Evolutionary conservation across 139 green algal species (phyloP).

Genomic region (Chlorella sp.): DNA sequence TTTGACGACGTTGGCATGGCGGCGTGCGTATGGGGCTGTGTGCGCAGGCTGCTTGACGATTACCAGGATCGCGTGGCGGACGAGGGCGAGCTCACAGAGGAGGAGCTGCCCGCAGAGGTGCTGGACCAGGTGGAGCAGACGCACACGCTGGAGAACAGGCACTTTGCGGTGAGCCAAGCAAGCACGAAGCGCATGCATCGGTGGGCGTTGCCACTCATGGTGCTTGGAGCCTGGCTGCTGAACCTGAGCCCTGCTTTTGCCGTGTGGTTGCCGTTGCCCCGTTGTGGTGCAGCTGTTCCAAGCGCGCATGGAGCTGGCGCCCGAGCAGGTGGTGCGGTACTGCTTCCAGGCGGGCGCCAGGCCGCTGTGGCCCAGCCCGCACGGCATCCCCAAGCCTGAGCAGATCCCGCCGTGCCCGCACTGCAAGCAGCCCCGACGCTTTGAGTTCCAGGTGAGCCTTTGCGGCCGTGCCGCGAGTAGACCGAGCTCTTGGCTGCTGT

Average conservation of each 20-base stretch:
- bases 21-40: neutral
- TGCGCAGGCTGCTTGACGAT: slow-evolving; percentile 34
- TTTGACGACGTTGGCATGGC: no score
- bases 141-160: slow-evolving; percentile 24
- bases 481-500: neutral
- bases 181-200: no score
- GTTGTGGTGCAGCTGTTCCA: slow-evolving; percentile 44
- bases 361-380: slow-evolving; percentile 60
- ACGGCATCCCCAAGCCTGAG: slow-evolving; percentile 12
- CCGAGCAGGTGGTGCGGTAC: slow-evolving; percentile 69
- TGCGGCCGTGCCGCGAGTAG: neutral
- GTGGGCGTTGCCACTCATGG: no score
- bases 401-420: slow-evolving; percentile 52
- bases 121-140: slow-evolving; percentile 51
- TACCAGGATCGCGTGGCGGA: slow-evolving; percentile 38
- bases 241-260: neutral
- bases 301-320: slow-evolving; percentile 22
- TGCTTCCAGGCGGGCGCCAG: slow-evolving; percentile 53
- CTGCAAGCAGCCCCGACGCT: slow-evolving; percentile 47
- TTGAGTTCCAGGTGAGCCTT: slow-evolving; percentile 74
- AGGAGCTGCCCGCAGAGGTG: slow-evolving; percentile 57
- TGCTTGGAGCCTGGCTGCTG: no score
- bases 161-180: slow-evolving; percentile 61
- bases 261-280: neutral
- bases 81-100: slow-evolving; percentile 52